phyloP scores from a whole-genome alignment of 1,139 yeast genomes.

The Debaryomycetaceae sp. region DNA sequence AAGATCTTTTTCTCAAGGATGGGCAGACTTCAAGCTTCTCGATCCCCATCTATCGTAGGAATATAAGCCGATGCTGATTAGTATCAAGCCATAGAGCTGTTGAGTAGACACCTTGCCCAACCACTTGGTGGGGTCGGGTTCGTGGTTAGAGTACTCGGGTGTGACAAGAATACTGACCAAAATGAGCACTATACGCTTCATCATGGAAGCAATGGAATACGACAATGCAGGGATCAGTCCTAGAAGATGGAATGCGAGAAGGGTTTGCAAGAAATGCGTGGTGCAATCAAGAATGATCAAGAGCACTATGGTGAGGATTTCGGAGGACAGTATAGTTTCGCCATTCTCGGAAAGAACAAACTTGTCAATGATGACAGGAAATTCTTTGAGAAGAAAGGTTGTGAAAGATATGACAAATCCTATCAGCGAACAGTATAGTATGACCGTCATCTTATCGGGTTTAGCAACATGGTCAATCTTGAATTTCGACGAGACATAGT shows the following conservation, averaged over 20 bases:
- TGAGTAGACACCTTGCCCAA: constrained; percentile 26
- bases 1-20: neutral
- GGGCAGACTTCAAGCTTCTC: constrained; percentile 25
- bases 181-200: constrained; percentile 39
- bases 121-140: constrained; percentile 15
- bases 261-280: constrained; percentile 34
- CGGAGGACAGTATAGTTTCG: constrained; percentile 16
- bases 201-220: constrained; percentile 42
- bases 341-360: constrained; percentile 10
- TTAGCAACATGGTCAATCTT: constrained; percentile 14
- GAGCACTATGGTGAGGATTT: constrained; percentile 19
- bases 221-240: constrained; percentile 41
- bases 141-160: constrained; percentile 6
- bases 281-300: constrained; percentile 29
- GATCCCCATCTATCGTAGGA: constrained; percentile 44
- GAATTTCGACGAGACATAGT: constrained; percentile 10
- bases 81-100: constrained; percentile 27
- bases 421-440: constrained; percentile 35
- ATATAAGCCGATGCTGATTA: constrained; percentile 34
- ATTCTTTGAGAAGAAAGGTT: constrained; percentile 32
- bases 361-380: constrained; percentile 15
- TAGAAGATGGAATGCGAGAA: constrained; percentile 34
- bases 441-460: constrained; percentile 38
- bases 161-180: constrained; percentile 30
- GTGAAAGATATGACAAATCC: constrained; percentile 30